These are phyloP conservation scores for Venturia aucupariae DNA, from an alignment of 2,329 filamentous ascomycete genomes.

Conservation along the genomic window DNA sequence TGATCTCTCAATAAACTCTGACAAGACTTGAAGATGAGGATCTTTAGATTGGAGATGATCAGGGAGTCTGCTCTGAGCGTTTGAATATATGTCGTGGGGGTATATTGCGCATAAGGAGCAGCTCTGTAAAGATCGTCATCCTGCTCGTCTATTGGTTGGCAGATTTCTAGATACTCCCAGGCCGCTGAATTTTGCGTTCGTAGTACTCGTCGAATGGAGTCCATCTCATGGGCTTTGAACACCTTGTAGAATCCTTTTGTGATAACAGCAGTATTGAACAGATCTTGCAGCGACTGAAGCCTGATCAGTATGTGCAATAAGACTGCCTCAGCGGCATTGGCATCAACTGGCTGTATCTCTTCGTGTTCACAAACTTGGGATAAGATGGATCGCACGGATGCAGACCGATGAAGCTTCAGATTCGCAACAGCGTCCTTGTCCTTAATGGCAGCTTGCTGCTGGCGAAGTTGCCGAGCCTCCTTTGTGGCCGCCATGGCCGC, in stretches of 20 bases:
- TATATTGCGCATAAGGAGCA: slow-evolving; percentile 43
- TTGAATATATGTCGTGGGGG: slow-evolving; percentile 42
- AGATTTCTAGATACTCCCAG: slow-evolving; percentile 52
- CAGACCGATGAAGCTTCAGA: not conserved
- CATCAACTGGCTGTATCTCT: slow-evolving; percentile 8
- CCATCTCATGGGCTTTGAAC: slow-evolving; percentile 48
- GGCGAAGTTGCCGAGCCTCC: not conserved
- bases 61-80: slow-evolving; percentile 44
- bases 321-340: slow-evolving; percentile 37
- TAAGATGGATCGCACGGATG: slow-evolving; percentile 8
- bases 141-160: slow-evolving; percentile 36
- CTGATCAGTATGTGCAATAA: slow-evolving; percentile 43
- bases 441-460: not conserved
- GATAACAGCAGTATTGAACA: slow-evolving; percentile 45
- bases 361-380: slow-evolving; percentile 11
- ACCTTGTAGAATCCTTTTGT: slow-evolving; percentile 48
- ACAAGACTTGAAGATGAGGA: slow-evolving; percentile 44
- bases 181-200: slow-evolving; percentile 47
- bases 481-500: slow-evolving; percentile 1
- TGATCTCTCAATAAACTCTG: slow-evolving; percentile 10
- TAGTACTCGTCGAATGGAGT: slow-evolving; percentile 42
- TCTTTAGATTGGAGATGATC: slow-evolving; percentile 46
- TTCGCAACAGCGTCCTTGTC: not conserved
- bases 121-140: slow-evolving; percentile 32
- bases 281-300: slow-evolving; percentile 42